Conservation (phyloP, 1,284 basidiomycete genomes). For the Laetiporus sulphureus region DNA sequence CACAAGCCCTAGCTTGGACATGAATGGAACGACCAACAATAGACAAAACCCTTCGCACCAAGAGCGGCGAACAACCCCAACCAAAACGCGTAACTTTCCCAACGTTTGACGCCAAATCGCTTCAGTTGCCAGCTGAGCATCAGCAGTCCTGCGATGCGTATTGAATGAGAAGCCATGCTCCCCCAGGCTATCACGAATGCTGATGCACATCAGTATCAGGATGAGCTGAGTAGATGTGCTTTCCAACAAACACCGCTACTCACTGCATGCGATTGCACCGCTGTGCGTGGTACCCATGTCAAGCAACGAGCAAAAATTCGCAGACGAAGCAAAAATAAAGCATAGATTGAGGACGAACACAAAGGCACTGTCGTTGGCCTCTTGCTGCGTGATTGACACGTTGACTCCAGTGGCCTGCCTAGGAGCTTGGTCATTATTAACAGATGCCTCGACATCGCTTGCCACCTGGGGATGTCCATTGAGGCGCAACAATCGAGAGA, state of each 20-base stretch:
- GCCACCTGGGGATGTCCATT: not conserved
- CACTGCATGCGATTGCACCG: constrained; percentile 32
- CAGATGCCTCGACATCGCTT: constrained; percentile 7
- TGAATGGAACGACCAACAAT: constrained; percentile 4
- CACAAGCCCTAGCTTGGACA: constrained; percentile 29
- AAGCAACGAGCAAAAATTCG: constrained; percentile 36
- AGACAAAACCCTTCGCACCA: constrained; percentile 26
- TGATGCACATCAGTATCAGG: constrained; percentile 16
- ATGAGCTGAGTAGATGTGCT: not conserved
- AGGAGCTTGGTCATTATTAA: constrained; percentile 5
- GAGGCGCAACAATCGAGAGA: constrained; percentile 4
- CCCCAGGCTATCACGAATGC: constrained; percentile 46
- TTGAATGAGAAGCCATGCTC: constrained; percentile 37
- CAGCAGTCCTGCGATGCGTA: constrained; percentile 36
- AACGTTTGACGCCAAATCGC: constrained; percentile 23
- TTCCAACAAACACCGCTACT: constrained; percentile 8
- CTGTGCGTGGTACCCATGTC: constrained; percentile 25
- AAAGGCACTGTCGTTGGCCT: constrained; percentile 21
- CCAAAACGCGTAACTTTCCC: constrained; percentile 32
- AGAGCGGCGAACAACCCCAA: constrained; percentile 29
- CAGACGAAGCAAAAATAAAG: constrained; percentile 37
- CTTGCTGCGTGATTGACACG: not conserved
- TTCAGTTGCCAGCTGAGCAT: constrained; percentile 37
- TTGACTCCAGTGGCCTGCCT: not conserved
- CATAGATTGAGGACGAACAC: constrained; percentile 38